Evolutionary conservation across 257 asterid genomes (phyloP), one percentile per base, ranked within the genome.

Genomic region (Echites panduratus): DNA sequence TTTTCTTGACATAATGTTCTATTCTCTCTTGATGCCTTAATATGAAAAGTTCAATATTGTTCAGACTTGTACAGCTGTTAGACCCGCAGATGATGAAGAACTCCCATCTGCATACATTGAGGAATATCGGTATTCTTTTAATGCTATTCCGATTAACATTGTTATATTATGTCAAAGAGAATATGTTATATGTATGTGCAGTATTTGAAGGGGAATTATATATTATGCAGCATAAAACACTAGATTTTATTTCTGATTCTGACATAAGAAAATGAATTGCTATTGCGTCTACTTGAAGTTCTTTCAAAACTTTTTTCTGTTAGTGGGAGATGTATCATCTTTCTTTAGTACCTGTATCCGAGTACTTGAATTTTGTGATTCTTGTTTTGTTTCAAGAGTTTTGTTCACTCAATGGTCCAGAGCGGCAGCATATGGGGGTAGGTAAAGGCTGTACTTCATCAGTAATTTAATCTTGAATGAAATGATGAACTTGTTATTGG

Each of bases 31-130:
- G 65, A 24, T 43, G 43, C 40, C 47, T 29, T 66, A 49, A 68
- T 52, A 38, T 56, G 78, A 54, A 67, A 65, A 66, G 50, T 70
- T 14, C 62, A 27, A 70, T 44, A 74, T 80, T 82, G 79, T 81
- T 77, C 85, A 91, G 99, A 90, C 80, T 52, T 91, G 96, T 79
- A 81, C 73, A 83, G 78, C 78, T 64, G 85, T 84, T 76, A 85
- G 95, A 77, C 95, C 96, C 22, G 97, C 97, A 78, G 85, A 75
- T 70, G 95, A 94, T 82, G 96, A 94, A 73, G 99, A 91, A 84
- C 97, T 94, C 82, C 86, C 99, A 44, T 91, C 97, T 7, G 78
- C 96, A 22, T 94, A 87, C 73, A 76, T 91, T 62, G 99, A 94
- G 84, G 99, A 94, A 62, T 94, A 87, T 77, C 82, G 96, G 98